Percentiles rank a stretch among this genome's conserved stretches.
phyloP scores from a whole-genome alignment of 73 alveolate species.

The Stentor roeselii region DNA sequence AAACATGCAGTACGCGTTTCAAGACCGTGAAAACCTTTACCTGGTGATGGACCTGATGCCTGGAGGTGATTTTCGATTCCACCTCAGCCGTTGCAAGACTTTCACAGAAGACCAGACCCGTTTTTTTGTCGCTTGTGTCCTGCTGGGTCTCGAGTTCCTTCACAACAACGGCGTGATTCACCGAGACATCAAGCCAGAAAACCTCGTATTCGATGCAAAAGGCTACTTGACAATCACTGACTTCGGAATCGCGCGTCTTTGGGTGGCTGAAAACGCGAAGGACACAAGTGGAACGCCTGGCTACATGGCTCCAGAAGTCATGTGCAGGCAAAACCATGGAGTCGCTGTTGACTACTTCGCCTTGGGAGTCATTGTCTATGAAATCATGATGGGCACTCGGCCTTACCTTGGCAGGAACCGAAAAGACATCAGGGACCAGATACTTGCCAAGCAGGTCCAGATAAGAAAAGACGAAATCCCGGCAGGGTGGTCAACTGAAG shows the following conservation, averaged over 20 bases:
- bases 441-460: constrained; percentile 77
- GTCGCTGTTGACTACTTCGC: constrained; percentile 77
- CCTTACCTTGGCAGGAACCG: constrained; percentile 92
- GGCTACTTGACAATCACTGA: constrained; percentile 80
- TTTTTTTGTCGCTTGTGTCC: constrained; percentile 70
- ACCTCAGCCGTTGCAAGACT: constrained; percentile 40
- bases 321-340: constrained; percentile 78
- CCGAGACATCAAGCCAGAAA: constrained; percentile 73
- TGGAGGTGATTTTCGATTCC: constrained; percentile 83
- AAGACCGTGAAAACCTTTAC: constrained; percentile 82
- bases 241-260: constrained; percentile 90
- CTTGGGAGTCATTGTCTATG: constrained; percentile 87
- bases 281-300: constrained; percentile 97
- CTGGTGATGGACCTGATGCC: constrained; percentile 87
- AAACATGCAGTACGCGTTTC: too few species aligned
- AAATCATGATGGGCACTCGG: constrained; percentile 75
- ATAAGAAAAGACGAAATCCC: constrained; percentile 81
- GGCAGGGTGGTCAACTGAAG: constrained; percentile 91
- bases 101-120: constrained; percentile 53
- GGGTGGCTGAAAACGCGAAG: constrained; percentile 82
- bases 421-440: constrained; percentile 93
- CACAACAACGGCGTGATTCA: constrained; percentile 57
- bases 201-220: constrained; percentile 49
- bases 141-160: constrained; percentile 59
- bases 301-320: too few species aligned